Evolutionary conservation across 1,139 yeast genomes (phyloP), one percentile per base, ranked within the genome.

Genomic region (Saccharomyces hybrid): DNA sequence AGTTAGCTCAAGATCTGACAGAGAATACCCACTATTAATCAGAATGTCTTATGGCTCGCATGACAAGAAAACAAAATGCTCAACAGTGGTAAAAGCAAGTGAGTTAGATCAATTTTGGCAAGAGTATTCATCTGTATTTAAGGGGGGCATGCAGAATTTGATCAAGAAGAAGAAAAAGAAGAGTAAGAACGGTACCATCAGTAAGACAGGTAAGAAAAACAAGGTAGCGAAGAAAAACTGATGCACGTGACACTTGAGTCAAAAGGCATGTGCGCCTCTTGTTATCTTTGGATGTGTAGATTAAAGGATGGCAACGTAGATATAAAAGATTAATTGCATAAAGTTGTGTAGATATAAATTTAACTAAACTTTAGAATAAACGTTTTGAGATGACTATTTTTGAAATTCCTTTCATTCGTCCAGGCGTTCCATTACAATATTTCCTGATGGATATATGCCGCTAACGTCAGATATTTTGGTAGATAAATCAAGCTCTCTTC

Each of bases 41-140:
- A 76, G 88, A 68, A 72, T 86, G 48, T 77, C 88, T 46, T 64
- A 60, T 52, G 66, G 67, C 1, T 81, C 85, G 64, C 88, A 88
- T n/a, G 62, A 57, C 44, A 73, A 73, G 55, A 82, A 83, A 65
- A 63, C 69, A 46, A 85, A 84, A 65, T 69, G 81, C 49, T 80
- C 88, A 7, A 87, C 96, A 0, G 79, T 82, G 23, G 88, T 88
- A 29, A 78, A 78, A 47, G 71, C 80, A 0, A 78, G 75, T 3
- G 73, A 78, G 19, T 73, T 88, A 60, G 86, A 83, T 56, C 72
- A 73, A 58, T 88, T 88, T 66, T 88, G 95, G 95, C 69, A 71
- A 44, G 81, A 80, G 46, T 88, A 87, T 68, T 73, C 86, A 1
- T 82, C 80, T 49, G 79, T 79, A 0, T 75, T 87, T 55, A 87